A percentile compares a stretch with the other conserved stretches of the same genome.
Conservation (phyloP, 257 asterid genomes). For the Parsonsia alboflavescens region DNA sequence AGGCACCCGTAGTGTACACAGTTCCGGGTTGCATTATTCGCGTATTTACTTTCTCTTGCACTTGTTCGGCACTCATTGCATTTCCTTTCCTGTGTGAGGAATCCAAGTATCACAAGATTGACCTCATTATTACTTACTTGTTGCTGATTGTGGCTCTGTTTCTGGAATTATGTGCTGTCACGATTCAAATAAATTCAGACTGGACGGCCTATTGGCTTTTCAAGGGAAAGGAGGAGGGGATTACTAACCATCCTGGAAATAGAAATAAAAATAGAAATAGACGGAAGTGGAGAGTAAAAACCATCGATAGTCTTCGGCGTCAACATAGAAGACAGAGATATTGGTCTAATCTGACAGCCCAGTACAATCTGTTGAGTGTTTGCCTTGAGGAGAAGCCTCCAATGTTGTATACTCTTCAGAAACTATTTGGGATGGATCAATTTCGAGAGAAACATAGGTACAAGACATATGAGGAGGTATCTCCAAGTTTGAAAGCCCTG, state of each 20-base stretch:
- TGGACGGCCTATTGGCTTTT: conserved; percentile 34
- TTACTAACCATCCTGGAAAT: conserved; percentile 7
- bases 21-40: conserved; percentile 24
- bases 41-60: conserved; percentile 21
- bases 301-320: neutral
- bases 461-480: conserved; percentile 28
- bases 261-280: neutral
- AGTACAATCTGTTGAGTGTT: conserved; percentile 30
- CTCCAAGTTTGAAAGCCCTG: conserved; percentile 13
- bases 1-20: conserved; percentile 32
- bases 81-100: conserved; percentile 22
- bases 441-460: conserved; percentile 34
- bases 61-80: conserved; percentile 13
- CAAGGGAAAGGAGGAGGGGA: neutral
- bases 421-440: conserved; percentile 22
- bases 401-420: conserved; percentile 4
- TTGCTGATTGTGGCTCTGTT: conserved; percentile 32
- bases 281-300: no score
- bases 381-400: conserved; percentile 29
- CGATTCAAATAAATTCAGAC: conserved; percentile 26
- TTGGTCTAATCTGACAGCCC: conserved; percentile 45
- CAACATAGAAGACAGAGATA: conserved; percentile 20
- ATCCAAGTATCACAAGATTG: conserved; percentile 16
- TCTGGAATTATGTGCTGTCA: conserved; percentile 29
- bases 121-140: conserved; percentile 34